Percentiles rank a stretch among this genome's conserved stretches.
Conservation (phyloP, 2,329 filamentous ascomycete species). For the Orbilia javanica region DNA sequence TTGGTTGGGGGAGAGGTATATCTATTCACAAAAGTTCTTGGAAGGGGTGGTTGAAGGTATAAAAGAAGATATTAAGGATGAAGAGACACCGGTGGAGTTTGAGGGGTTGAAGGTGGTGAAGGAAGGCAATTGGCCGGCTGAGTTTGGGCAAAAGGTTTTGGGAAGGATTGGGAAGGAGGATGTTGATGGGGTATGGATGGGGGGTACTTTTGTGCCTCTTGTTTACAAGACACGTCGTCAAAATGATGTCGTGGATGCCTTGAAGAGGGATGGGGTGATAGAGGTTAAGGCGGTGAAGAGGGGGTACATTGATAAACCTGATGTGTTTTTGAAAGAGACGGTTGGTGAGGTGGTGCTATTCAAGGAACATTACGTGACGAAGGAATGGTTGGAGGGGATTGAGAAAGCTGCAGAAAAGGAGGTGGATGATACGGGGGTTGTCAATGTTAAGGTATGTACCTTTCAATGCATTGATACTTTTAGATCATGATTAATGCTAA, state of each 20-base stretch:
- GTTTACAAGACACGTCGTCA: constrained; percentile 21
- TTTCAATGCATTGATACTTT: neutral
- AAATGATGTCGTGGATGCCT: constrained; percentile 6
- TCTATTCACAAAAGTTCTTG: constrained; percentile 23
- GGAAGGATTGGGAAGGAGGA: constrained; percentile 9
- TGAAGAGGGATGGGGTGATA: constrained; percentile 18
- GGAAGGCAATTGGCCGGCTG: neutral
- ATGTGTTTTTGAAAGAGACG: constrained; percentile 25
- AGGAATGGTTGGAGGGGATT: constrained; percentile 29
- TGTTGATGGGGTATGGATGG: constrained; percentile 31
- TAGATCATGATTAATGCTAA: constrained; percentile 4
- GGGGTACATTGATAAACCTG: constrained; percentile 38
- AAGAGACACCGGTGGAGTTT: constrained; percentile 23
- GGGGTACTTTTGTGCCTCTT: constrained; percentile 24
- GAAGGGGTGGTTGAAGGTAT: constrained; percentile 23
- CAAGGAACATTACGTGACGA: constrained; percentile 25
- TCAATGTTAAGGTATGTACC: constrained; percentile 9
- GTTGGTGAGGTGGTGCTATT: neutral
- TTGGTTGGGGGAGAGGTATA: constrained; percentile 54
- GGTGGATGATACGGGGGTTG: constrained; percentile 19
- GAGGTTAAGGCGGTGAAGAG: constrained; percentile 23
- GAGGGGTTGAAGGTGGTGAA: neutral
- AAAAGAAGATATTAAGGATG: constrained; percentile 6
- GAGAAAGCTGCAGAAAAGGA: constrained; percentile 17
- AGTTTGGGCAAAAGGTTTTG: constrained; percentile 8